These are phyloP conservation scores for Psilocybe subaeruginosa DNA, from an alignment of 768 basidiomycete genomes.

Conservation along the genomic window DNA sequence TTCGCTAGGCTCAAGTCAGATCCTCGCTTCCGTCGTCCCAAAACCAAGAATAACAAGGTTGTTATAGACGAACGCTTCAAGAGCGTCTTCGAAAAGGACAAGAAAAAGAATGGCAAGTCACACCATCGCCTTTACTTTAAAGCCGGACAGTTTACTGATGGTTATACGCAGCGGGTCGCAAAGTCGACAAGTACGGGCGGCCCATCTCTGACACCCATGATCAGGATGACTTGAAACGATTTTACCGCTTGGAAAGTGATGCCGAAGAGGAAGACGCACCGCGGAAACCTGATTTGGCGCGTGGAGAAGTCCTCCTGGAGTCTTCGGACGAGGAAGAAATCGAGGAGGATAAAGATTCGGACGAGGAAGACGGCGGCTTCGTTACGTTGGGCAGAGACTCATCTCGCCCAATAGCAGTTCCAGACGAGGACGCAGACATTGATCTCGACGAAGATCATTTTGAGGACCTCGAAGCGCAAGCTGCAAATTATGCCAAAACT, in stretches of 20 bases:
- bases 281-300: constrained; percentile 74
- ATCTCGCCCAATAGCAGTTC: constrained; percentile 42
- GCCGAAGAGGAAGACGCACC: constrained; percentile 39
- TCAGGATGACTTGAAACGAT: constrained; percentile 74
- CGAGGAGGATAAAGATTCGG: constrained; percentile 30
- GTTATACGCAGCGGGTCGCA: constrained; percentile 41
- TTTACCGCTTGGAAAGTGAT: constrained; percentile 72
- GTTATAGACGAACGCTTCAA: constrained; percentile 93
- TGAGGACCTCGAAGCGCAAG: constrained; percentile 76
- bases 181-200: constrained; percentile 91
- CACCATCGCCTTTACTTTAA: background rate
- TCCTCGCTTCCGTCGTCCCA: constrained; percentile 89
- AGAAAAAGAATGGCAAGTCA: constrained; percentile 36
- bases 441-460: constrained; percentile 81
- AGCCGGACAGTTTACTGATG: constrained; percentile 1
- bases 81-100: constrained; percentile 60
- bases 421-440: constrained; percentile 57
- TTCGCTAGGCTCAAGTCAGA: constrained; percentile 89
- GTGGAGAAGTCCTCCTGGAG: constrained; percentile 85
- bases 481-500: constrained; percentile 56
- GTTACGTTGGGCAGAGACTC: constrained; percentile 53
- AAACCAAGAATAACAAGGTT: constrained; percentile 79
- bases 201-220: constrained; percentile 68
- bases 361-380: constrained; percentile 46
- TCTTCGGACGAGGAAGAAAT: constrained; percentile 64